phyloP scores from a whole-genome alignment of 2,329 filamentous ascomycete genomes.

The Tolypocladium cylindrosporum region DNA sequence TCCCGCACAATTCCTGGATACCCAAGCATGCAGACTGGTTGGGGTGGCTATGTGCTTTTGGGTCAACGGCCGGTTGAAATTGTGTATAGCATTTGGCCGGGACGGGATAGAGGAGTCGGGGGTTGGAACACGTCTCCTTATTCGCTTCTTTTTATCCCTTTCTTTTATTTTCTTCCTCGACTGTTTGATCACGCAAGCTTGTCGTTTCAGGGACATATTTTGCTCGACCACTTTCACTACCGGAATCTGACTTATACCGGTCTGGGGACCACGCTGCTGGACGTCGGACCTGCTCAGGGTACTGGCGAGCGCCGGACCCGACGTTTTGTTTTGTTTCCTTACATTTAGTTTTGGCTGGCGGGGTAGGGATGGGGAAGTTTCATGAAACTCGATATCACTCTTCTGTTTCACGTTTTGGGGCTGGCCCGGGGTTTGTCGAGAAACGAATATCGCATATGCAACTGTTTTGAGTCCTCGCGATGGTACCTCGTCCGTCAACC shows the following conservation, averaged over 20 bases:
- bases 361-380: not conserved
- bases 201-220: not conserved
- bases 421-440: not conserved
- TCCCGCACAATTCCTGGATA: slow-evolving; percentile 22
- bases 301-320: not conserved
- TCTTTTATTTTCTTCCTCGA: slow-evolving; percentile 5
- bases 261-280: not conserved
- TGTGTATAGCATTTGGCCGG: slow-evolving; percentile 23
- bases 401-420: slow-evolving; percentile 7
- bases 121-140: slow-evolving; percentile 11
- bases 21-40: slow-evolving; percentile 23
- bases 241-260: not conserved
- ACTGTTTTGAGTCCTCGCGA: not conserved
- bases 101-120: slow-evolving; percentile 29
- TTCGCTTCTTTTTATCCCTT: not conserved
- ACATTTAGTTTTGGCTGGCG: not conserved
- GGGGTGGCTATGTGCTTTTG: slow-evolving; percentile 25
- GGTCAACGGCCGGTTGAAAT: slow-evolving; percentile 17
- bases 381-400: slow-evolving; percentile 7
- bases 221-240: slow-evolving; percentile 2
- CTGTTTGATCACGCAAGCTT: slow-evolving; percentile 2
- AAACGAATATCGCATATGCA: not conserved
- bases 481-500: not conserved
- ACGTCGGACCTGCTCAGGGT: not conserved
- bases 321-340: too few species aligned